Percentiles rank a stretch among this genome's conserved stretches.
phyloP scores from a whole-genome alignment of 768 basidiomycete species.

The Cystobasidium onofrii region DNA sequence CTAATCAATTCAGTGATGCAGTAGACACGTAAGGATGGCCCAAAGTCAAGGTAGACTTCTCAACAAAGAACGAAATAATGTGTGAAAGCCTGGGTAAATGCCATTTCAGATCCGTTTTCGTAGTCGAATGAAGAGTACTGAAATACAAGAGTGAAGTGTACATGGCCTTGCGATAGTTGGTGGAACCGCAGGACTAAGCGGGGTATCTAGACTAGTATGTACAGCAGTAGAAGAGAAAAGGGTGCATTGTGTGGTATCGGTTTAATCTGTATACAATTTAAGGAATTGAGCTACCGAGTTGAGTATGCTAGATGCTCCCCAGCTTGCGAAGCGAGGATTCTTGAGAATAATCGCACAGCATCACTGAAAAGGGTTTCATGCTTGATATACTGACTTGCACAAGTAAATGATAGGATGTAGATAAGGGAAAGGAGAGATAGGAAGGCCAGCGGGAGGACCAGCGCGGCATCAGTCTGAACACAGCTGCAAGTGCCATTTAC shows the following conservation, averaged over 20 bases:
- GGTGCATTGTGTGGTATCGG: background rate
- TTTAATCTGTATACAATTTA: background rate
- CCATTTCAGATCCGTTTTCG: background rate
- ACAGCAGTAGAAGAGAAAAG: background rate
- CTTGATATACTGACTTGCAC: too few species aligned
- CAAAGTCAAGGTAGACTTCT: too few species aligned
- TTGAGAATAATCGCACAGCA: too few species aligned
- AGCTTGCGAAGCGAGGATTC: too few species aligned
- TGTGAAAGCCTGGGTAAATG: background rate
- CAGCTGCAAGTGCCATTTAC: too few species aligned
- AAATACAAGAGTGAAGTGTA: background rate
- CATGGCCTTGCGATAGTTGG: background rate
- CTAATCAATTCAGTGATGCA: slow-evolving; percentile 5
- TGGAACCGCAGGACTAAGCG: background rate
- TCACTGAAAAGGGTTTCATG: too few species aligned
- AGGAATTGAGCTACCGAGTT: background rate
- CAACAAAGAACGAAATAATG: background rate
- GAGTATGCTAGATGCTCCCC: too few species aligned
- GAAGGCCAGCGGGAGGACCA: too few species aligned
- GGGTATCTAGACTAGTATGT: background rate
- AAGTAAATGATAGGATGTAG: too few species aligned
- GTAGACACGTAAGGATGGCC: background rate
- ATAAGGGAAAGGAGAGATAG: too few species aligned
- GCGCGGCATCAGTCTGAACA: too few species aligned
- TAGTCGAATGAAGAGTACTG: background rate